A percentile compares a stretch with the other conserved stretches of the same genome.
Evolutionary conservation across 306 rosid species (phyloP).

Genomic region (Acacia melanoxylon): DNA sequence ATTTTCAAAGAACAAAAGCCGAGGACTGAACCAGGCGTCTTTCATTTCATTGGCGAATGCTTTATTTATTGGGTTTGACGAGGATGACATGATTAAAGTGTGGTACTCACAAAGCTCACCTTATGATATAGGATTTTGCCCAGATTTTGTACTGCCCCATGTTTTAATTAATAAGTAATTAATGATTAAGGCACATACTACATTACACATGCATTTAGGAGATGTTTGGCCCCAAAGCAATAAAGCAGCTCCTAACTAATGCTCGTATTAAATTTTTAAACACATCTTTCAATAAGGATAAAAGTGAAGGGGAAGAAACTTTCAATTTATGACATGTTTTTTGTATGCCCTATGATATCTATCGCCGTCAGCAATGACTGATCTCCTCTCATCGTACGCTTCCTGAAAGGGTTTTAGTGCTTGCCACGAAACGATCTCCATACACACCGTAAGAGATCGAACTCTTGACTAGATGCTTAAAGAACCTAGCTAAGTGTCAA

Average conservation of each 20-base stretch:
- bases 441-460: rapidly evolving
- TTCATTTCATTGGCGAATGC: background rate
- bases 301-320: too few species aligned
- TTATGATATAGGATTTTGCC: background rate
- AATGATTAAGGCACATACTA: background rate
- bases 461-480: too few species aligned
- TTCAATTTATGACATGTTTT: too few species aligned
- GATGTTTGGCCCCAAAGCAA: background rate
- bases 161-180: background rate
- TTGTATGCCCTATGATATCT: too few species aligned
- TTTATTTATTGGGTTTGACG: constrained; percentile 1
- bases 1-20: background rate
- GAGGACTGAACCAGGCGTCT: background rate
- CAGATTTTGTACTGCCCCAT: background rate
- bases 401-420: too few species aligned
- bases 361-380: too few species aligned
- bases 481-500: rapidly evolving
- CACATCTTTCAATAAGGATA: too few species aligned
- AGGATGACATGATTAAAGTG: constrained; percentile 9
- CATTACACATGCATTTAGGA: background rate
- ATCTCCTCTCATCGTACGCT: too few species aligned
- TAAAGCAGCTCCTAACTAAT: background rate
- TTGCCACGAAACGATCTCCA: too few species aligned
- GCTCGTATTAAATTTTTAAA: too few species aligned
- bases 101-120: background rate